phyloP scores from a whole-genome alignment of 805 yeast genomes.

The Pichia pseudocactophila region DNA sequence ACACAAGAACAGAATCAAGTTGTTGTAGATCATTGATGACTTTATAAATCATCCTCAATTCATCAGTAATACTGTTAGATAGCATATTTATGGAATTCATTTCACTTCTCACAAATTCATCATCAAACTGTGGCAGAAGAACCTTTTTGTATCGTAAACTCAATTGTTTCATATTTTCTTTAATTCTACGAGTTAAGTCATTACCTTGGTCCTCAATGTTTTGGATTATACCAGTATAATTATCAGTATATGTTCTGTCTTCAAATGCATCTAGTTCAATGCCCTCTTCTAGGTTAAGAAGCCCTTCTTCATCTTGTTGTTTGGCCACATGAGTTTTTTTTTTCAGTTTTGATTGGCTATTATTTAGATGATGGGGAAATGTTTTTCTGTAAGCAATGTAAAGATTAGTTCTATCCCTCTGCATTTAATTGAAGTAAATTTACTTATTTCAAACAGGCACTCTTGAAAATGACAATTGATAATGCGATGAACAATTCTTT shows the following conservation, averaged over 20 bases:
- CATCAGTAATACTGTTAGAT: constrained; percentile 64
- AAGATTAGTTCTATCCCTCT: constrained; percentile 89
- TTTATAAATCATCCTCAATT: constrained; percentile 71
- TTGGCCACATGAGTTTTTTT: constrained; percentile 25
- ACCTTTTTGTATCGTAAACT: constrained; percentile 70
- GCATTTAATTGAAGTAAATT: constrained; percentile 38
- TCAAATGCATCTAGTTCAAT: constrained; percentile 7
- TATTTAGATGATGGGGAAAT: constrained; percentile 51
- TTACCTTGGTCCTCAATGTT: constrained; percentile 11
- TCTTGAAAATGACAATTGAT: no score
- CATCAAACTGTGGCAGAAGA: constrained; percentile 80
- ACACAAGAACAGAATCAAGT: constrained; percentile 11
- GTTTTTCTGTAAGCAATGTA: constrained; percentile 85
- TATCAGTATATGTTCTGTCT: not conserved
- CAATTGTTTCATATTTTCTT: constrained; percentile 47
- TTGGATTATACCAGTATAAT: constrained; percentile 9
- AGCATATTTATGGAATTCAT: constrained; percentile 51
- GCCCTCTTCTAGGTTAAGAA: constrained; percentile 28
- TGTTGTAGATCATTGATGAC: constrained; percentile 58
- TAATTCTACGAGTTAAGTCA: constrained; percentile 31
- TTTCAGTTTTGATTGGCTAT: constrained; percentile 16
- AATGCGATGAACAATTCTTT: no score
- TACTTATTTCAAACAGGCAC: no score
- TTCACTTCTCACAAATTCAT: constrained; percentile 65
- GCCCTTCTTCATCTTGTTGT: constrained; percentile 50